Evolutionary conservation across 495 filamentous ascomycete species (phyloP).

Genomic region (Aspergillus heteromorphus): DNA sequence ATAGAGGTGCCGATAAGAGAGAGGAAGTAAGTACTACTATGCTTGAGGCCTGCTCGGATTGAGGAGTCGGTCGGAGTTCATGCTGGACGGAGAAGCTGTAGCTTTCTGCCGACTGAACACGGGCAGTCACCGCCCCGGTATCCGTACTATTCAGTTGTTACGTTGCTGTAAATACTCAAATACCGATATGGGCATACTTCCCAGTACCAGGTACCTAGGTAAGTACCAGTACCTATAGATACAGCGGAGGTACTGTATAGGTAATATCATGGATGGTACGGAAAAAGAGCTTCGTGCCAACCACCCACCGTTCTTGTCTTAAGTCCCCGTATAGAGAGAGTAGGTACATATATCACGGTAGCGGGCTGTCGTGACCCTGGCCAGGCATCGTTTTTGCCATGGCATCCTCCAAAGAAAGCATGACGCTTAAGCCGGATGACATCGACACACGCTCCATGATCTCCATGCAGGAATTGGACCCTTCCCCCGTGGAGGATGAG

Average conservation of each 20-base stretch:
- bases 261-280: not conserved
- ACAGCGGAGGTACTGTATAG: too few species aligned
- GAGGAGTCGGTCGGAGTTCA: too few species aligned
- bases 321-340: not conserved
- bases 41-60: too few species aligned
- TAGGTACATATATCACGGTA: not conserved
- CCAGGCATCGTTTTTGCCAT: slow-evolving; percentile 1
- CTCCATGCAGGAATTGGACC: slow-evolving; percentile 74
- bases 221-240: too few species aligned
- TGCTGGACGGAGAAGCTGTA: too few species aligned
- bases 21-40: not conserved
- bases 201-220: too few species aligned
- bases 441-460: slow-evolving; percentile 45
- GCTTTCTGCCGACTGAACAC: too few species aligned
- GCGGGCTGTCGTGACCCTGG: not conserved
- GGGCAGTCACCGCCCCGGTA: too few species aligned
- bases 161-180: too few species aligned
- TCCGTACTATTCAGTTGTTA: too few species aligned
- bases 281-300: not conserved
- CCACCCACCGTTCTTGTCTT: too few species aligned
- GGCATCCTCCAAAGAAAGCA: slow-evolving; percentile 2
- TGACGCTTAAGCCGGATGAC: slow-evolving; percentile 20
- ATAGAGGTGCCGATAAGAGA: not conserved
- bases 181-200: too few species aligned
- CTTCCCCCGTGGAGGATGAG: slow-evolving; percentile 67